Base-by-base conservation (phyloP, 1,139 yeast genomes). In the Candida dubliniensis region DNA sequence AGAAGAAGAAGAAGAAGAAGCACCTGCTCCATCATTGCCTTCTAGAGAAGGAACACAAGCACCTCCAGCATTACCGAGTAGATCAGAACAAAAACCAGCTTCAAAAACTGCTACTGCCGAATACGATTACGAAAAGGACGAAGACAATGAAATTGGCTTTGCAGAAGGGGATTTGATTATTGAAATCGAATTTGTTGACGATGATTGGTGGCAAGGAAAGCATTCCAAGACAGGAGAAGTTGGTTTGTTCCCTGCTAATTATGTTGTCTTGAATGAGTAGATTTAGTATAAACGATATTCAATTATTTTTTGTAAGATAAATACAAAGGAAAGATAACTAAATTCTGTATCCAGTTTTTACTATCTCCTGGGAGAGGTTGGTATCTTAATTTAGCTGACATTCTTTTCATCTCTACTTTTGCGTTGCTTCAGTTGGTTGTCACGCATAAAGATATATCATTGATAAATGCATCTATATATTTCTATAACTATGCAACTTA, bases 161-260 rank as follows among this genome's bases (percentile, higher is more conserved):
- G 78, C 71, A 30, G 96, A 88, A 60, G 96, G 95, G 41, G 98
- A 89, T 54, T 57, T 74, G 49, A 89, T 93, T 53, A 69, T 82
- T 15, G 87, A 89, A 49, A 87, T 93, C 50, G 96, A 89, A 54
- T 86, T 88, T 63, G 87, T 87, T 12, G 96, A 90, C 55, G 96
- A 88, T 41, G 96, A 89, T 59, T 93, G 99, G 99, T 93, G 98
- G 98, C 74, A 85, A 47, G 99, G 99, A 40, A 74, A 63, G 44
- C 82, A 82, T 55, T 68, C 81, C 47, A 61, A 55, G 36, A 66
- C 82, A 34, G 96, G 96, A 36, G 86, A 82, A 53, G 75, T 79
- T 51, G 95, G 95, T 45, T 74, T 93, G 46, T 90, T 93, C 82
- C 99, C 99, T 39, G 83, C 95, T 36, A 89, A 87, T 66, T 90